Percentiles rank a stretch among this genome's conserved stretches.
Evolutionary conservation across 2,329 filamentous ascomycete genomes (phyloP).

Genomic region (Acephala macrosclerotiorum): DNA sequence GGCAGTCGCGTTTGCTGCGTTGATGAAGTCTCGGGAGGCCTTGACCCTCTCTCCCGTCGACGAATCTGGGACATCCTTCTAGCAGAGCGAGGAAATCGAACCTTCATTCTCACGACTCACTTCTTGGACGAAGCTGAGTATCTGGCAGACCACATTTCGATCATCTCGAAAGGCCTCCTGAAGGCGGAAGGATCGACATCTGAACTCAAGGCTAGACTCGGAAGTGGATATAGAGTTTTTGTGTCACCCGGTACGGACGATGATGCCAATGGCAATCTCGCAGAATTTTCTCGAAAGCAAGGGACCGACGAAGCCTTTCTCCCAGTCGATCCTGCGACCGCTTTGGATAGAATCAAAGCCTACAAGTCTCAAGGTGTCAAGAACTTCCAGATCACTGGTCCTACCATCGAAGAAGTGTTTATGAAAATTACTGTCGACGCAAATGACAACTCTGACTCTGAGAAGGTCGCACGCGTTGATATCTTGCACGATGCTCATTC

Average conservation of each 20-base stretch:
- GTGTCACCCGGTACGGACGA: slow-evolving; percentile 66
- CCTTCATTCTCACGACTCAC: slow-evolving; percentile 87
- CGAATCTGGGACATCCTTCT: slow-evolving; percentile 94
- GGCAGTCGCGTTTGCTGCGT: slow-evolving; percentile 86
- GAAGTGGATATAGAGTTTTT: slow-evolving; percentile 82
- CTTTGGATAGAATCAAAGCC: slow-evolving; percentile 71
- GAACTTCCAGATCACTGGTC: slow-evolving; percentile 84
- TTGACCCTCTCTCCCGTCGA: slow-evolving; percentile 82
- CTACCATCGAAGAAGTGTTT: slow-evolving; percentile 91
- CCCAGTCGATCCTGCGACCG: slow-evolving; percentile 70
- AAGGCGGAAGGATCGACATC: slow-evolving; percentile 84
- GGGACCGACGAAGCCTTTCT: slow-evolving; percentile 74
- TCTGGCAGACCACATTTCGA: slow-evolving; percentile 84
- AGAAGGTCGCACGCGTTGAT: slow-evolving; percentile 40
- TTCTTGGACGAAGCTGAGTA: slow-evolving; percentile 92
- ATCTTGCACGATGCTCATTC: not conserved
- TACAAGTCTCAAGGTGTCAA: slow-evolving; percentile 71
- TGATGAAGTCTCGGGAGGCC: slow-evolving; percentile 87
- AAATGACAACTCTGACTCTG: not conserved
- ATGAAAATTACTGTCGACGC: slow-evolving; percentile 79
- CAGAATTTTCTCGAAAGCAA: slow-evolving; percentile 63
- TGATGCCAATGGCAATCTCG: slow-evolving; percentile 53
- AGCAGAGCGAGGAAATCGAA: slow-evolving; percentile 79
- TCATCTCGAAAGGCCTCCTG: slow-evolving; percentile 81
- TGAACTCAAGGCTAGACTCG: slow-evolving; percentile 79